Conservation (phyloP, 108 stramenopile species). For the Seminavis robusta region DNA sequence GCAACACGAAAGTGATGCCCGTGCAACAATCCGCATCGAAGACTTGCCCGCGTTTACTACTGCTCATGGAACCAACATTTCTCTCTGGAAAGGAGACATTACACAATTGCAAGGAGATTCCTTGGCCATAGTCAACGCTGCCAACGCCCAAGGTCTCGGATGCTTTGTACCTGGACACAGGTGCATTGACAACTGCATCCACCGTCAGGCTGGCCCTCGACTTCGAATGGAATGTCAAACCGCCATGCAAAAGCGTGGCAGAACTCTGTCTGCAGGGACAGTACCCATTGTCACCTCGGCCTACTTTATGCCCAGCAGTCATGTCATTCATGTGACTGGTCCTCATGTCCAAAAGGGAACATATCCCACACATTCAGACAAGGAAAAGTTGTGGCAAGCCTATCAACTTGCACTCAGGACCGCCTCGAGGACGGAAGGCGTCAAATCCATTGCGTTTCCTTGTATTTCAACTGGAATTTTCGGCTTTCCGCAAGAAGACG, state of each 20-base stretch:
- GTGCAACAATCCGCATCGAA: too few species aligned
- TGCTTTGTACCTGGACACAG: constrained; percentile 12
- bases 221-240: constrained; percentile 6
- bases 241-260: constrained; percentile 1
- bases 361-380: background rate
- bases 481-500: constrained; percentile 10
- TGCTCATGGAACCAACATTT: too few species aligned
- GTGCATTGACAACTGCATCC: constrained; percentile 19
- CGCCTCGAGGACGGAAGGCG: background rate
- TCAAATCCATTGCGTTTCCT: constrained; percentile 6
- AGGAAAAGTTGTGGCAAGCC: background rate
- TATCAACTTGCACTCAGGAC: background rate
- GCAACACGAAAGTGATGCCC: too few species aligned
- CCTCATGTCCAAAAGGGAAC: constrained; percentile 5
- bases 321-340: constrained; percentile 23
- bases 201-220: constrained; percentile 8
- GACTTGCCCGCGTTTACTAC: too few species aligned
- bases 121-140: constrained; percentile 23
- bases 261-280: constrained; percentile 11
- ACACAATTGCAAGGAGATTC: constrained; percentile 1
- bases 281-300: constrained; percentile 12
- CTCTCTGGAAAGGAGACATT: constrained; percentile 18
- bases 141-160: constrained; percentile 16
- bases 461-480: constrained; percentile 21
- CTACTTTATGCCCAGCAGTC: constrained; percentile 9